phyloP scores from a whole-genome alignment of 257 asterid genomes.

The Solanum chilense region DNA sequence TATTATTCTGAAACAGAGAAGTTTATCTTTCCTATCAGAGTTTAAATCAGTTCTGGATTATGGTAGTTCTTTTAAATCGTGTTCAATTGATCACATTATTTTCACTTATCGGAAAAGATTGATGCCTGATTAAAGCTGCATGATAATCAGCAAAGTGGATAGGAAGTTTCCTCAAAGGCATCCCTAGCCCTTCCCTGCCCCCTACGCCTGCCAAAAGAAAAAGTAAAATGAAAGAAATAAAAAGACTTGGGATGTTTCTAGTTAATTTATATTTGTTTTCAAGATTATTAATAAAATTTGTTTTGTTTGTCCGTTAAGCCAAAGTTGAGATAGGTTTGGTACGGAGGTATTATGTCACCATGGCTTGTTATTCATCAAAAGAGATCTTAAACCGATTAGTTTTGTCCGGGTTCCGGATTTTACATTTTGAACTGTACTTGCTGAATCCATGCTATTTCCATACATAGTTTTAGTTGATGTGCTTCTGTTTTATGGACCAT shows the following conservation, averaged over 20 bases:
- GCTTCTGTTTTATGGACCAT: neutral
- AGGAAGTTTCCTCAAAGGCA: neutral
- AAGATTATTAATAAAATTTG: neutral
- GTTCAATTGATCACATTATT: neutral
- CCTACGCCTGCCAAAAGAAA: neutral
- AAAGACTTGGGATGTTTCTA: neutral
- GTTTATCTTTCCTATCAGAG: neutral
- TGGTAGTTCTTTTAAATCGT: neutral
- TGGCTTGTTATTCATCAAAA: neutral
- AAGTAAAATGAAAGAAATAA: neutral
- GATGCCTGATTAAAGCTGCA: neutral
- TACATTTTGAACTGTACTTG: neutral
- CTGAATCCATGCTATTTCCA: neutral
- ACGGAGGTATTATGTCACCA: neutral
- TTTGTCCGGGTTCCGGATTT: neutral
- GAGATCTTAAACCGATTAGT: neutral
- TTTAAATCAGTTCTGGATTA: neutral
- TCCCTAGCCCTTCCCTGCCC: neutral
- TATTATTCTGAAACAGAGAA: neutral
- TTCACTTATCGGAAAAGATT: neutral
- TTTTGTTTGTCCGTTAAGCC: neutral
- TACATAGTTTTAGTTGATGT: neutral
- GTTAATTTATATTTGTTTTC: neutral
- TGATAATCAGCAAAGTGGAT: neutral
- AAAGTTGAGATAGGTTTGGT: neutral